Evolutionary conservation across 2,329 filamentous ascomycete genomes (phyloP).

Genomic region (Colletotrichum theobromicola): DNA sequence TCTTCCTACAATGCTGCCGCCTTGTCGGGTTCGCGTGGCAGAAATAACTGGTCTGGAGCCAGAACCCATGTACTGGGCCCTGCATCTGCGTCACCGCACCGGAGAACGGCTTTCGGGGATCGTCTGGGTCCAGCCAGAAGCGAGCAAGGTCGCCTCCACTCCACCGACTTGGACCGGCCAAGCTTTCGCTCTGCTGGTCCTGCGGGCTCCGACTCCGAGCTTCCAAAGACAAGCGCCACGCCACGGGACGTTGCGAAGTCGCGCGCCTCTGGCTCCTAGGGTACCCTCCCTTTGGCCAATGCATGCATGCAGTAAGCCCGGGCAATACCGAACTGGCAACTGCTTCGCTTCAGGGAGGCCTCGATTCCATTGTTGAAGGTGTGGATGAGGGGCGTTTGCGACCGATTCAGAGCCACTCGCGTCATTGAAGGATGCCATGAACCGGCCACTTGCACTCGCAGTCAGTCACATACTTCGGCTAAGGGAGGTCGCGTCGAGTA

Average conservation of each 20-base stretch:
- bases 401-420: neutral
- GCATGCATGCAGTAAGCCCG: neutral
- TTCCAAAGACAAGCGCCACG: neutral
- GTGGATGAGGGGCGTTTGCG: conserved; percentile 4
- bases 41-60: conserved; percentile 7
- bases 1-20: neutral
- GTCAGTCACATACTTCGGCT: neutral
- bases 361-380: neutral
- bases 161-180: neutral
- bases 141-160: conserved; percentile 6
- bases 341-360: neutral
- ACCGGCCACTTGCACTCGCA: neutral
- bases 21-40: neutral
- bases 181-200: neutral
- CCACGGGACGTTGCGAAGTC: conserved; percentile 5
- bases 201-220: neutral
- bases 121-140: conserved; percentile 16
- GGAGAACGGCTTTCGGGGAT: conserved; percentile 15
- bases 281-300: neutral
- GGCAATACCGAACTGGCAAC: conserved; percentile 1
- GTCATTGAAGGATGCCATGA: neutral
- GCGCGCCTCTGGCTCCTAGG: neutral
- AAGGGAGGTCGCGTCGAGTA: neutral
- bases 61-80: neutral
- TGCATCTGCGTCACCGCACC: conserved; percentile 19